Base-by-base conservation (phyloP, 1,284 basidiomycete genomes). In the Boletellus deceptivus region DNA sequence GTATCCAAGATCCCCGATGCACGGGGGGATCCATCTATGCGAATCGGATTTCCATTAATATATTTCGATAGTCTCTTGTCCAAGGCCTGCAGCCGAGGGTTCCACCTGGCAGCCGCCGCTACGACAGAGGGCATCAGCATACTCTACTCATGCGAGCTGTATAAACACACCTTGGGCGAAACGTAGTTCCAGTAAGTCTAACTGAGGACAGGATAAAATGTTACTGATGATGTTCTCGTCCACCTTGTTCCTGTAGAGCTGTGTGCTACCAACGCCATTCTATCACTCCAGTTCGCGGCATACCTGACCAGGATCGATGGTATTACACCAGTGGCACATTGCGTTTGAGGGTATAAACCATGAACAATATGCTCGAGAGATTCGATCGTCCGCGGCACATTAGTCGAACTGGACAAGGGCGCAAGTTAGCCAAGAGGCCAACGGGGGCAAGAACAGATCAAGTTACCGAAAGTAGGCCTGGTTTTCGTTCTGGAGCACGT, bases 1-100 rank as follows among this genome's bases (percentile, higher is more conserved):
- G 89, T 91, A 64, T 92, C 90, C 56, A 92, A 70, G n/a, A 93
- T 76, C 6, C 89, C 90, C 16, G 84, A 89, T 6, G 86, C 83
- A 52, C 88, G 73, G 4, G 90, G 90, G 58, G 80, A 83, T 1
- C 89, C 88, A 55, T 92, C 88, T 4, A 92, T 70, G 16, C 88
- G 79, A 11, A 91, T 71, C 3, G 85, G 82, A 37, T 79, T 80
- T 0, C 84, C 86, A n/a, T 78, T 76, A 25, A 88, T 73, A 56
- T 89, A 89, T 57, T 83, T 86, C 1, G 84, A 83, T 6, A 92
- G 50, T 50, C 80, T 81, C 43, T 70, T 70, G 60, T 93, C 87
- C 16, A 91, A 69, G 20, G 72, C 72, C 55, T 82, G 79, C 1
- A 93, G 73, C 4, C 73, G 75, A n/a, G 75, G 76, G 52, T 91